Base-by-base conservation (phyloP, 2,329 filamentous ascomycete genomes). In the Diaporthe sp. region DNA sequence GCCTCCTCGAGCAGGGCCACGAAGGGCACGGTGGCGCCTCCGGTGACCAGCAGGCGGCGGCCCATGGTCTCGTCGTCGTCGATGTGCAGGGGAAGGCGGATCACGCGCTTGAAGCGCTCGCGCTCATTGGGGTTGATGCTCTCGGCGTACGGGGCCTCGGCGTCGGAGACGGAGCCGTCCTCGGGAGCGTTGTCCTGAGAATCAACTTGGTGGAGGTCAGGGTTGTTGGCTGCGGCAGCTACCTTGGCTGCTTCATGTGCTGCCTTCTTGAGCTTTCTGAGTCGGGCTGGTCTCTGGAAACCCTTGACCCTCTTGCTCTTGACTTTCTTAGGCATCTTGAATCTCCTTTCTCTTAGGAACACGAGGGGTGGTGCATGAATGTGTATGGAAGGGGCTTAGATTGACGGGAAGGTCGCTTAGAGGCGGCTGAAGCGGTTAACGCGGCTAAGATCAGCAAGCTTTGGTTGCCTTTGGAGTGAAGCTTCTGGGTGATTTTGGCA, bases 11-110 rank as follows among this genome's bases (percentile, higher is more conserved):
- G 89, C 2, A 99, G 90, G 9, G 88, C 84, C 71, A 89, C 88
- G 84, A 99, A 99, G 28, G 93, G 91, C 22, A 96, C 95, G 0
- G 96, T 99, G 8, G 97, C 96, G 74, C 97, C 97, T 42, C 98
- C 94, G 0, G 97, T 98, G 73, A 98, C 93, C 79, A 99, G 94
- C 82, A 94, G 97, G 72, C 86, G 82, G 46, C 83, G 82, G 60
- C 37, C 82, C 25, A 72, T 67, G 17, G 49, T n/a, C 17, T 25
- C 12, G 51, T 60, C 12, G 51, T 60, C 17, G 68, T 67, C 31
- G 58, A n/a, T n/a, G 15, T 22, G 7, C 25, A 70, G 28, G 46
- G 1, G 17, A 7, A 28, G 17, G 4, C 44, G 42, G n/a, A 70
- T 70, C 65, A 70, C 6, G 17, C 65, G 65, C 49, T 42, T 55